A percentile compares a stretch with the other conserved stretches of the same genome.
Evolutionary conservation across 768 basidiomycete genomes (phyloP).

Genomic region (Sporobolomyces phaffii): DNA sequence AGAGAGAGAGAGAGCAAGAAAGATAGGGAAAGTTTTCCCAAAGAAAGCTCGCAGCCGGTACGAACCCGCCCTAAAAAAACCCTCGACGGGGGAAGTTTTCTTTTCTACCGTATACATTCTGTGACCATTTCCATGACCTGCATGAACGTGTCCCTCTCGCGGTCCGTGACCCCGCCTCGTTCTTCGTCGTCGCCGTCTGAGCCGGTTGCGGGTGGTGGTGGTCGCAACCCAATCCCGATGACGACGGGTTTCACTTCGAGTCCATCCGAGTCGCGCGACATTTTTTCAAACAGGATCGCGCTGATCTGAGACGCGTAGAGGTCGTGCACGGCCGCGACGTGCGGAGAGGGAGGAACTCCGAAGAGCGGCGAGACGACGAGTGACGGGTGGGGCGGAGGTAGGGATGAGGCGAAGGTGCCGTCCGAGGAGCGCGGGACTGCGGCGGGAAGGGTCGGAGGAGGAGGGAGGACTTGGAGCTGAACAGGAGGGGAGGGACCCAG

Average conservation of each 20-base stretch:
- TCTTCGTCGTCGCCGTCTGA: slow-evolving; percentile 44
- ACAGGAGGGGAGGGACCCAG: neutral
- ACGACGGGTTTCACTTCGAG: slow-evolving; percentile 55
- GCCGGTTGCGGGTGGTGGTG: neutral
- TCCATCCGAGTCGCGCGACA: slow-evolving; percentile 44
- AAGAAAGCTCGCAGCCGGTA: too few relatives aligned
- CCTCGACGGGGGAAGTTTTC: too few relatives aligned
- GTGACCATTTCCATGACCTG: slow-evolving; percentile 52
- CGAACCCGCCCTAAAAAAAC: too few relatives aligned
- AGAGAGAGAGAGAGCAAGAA: too few relatives aligned
- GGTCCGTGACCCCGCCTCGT: slow-evolving; percentile 40
- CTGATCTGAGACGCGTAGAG: slow-evolving; percentile 82
- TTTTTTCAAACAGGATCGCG: slow-evolving; percentile 60
- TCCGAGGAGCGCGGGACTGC: slow-evolving; percentile 47
- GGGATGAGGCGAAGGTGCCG: slow-evolving; percentile 51
- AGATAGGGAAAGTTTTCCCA: too few relatives aligned
- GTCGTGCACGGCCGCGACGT: slow-evolving; percentile 65
- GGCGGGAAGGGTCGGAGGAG: slow-evolving; percentile 56
- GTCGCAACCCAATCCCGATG: slow-evolving; percentile 64
- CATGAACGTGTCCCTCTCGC: slow-evolving; percentile 49
- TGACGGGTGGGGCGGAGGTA: slow-evolving; percentile 51
- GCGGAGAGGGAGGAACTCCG: slow-evolving; percentile 63
- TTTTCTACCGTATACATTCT: slow-evolving; percentile 40
- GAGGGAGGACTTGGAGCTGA: slow-evolving; percentile 75
- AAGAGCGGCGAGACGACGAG: slow-evolving; percentile 71